phyloP scores from a whole-genome alignment of 352 stramenopile species.

The Phytophthora agathidicida region DNA sequence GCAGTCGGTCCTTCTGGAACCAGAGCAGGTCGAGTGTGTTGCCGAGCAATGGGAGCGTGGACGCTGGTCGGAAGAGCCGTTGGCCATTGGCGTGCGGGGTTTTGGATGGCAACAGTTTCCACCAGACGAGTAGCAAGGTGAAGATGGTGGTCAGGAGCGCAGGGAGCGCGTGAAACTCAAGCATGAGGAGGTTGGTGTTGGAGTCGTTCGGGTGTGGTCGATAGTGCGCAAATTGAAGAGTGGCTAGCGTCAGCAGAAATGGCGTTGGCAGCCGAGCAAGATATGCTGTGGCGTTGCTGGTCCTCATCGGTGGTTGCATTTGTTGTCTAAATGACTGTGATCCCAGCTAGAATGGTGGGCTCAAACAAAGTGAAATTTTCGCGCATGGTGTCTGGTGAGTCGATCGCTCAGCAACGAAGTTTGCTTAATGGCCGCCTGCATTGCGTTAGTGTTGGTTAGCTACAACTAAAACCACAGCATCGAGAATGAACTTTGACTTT shows the following conservation, averaged over 20 bases:
- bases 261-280: no score
- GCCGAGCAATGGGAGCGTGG: slow-evolving; percentile 46
- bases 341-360: slow-evolving; percentile 4
- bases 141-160: slow-evolving; percentile 1
- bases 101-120: slow-evolving; percentile 4
- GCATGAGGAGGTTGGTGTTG: not conserved
- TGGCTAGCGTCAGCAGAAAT: no score
- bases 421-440: no score
- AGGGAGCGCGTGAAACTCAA: slow-evolving; percentile 4
- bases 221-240: slow-evolving; percentile 1
- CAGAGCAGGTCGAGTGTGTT: slow-evolving; percentile 57
- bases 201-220: not conserved
- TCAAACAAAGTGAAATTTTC: no score
- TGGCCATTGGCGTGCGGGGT: slow-evolving; percentile 1
- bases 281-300: no score
- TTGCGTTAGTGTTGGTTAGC: no score
- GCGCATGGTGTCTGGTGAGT: no score
- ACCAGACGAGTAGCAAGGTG: slow-evolving; percentile 5
- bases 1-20: slow-evolving; percentile 48
- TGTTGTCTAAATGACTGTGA: not conserved
- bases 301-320: not conserved
- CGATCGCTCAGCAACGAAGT: no score
- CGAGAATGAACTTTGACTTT: no score
- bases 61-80: slow-evolving; percentile 21
- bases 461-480: no score